phyloP scores from a whole-genome alignment of 306 rosid genomes.

The Ammopiptanthus mongolicus region DNA sequence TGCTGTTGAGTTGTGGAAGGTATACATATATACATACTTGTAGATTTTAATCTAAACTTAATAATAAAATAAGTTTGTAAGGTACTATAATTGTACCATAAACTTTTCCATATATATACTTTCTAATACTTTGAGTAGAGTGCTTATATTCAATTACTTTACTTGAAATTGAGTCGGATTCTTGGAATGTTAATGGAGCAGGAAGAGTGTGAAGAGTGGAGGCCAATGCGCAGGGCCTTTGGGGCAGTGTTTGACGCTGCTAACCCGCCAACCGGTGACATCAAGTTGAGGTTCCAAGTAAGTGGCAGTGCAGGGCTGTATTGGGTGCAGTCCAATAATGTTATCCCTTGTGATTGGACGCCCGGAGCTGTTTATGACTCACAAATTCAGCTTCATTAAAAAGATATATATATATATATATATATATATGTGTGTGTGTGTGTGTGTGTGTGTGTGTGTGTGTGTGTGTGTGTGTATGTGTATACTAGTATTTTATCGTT shows the following conservation, averaged over 20 bases:
- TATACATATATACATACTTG: not conserved
- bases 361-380: conserved; percentile 62
- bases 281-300: conserved; percentile 56
- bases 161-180: conserved; percentile 17
- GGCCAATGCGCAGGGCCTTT: conserved; percentile 56
- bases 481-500: conserved; percentile 1
- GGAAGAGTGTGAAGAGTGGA: conserved; percentile 69
- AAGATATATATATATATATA: not conserved
- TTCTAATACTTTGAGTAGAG: too few species aligned
- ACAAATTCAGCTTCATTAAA: conserved; percentile 40
- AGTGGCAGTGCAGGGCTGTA: conserved; percentile 34
- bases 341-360: conserved; percentile 61
- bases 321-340: conserved; percentile 50
- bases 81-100: not conserved
- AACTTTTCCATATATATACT: not conserved
- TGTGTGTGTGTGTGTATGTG: too few species aligned
- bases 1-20: conserved; percentile 58
- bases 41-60: not conserved
- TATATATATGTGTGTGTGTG: too few species aligned
- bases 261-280: conserved; percentile 54
- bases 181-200: conserved; percentile 26
- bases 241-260: conserved; percentile 72
- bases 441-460: too few species aligned
- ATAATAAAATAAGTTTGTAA: too few species aligned
- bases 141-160: not conserved